Conservation (phyloP, 2,329 filamentous ascomycete species). For the Xylariaceae sp. region DNA sequence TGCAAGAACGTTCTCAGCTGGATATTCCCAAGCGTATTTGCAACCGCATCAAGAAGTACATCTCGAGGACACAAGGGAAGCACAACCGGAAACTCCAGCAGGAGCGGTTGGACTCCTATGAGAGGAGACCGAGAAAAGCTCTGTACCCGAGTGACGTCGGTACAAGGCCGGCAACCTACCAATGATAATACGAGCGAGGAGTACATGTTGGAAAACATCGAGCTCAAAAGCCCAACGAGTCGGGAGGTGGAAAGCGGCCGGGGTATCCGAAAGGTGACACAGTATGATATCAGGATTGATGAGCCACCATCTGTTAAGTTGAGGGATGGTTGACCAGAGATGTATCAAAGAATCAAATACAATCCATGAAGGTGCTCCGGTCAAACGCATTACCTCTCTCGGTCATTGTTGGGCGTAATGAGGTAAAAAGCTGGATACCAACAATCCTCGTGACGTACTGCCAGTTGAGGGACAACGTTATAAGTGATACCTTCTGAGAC, state of each 20-base stretch:
- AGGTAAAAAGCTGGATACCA: too few relatives aligned
- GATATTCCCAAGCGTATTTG: slow-evolving; percentile 18
- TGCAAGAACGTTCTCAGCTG: slow-evolving; percentile 25
- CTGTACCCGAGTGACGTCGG: slow-evolving; percentile 21
- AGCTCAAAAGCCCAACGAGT: slow-evolving; percentile 1
- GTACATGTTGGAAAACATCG: slow-evolving; percentile 26
- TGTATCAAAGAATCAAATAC: too few relatives aligned
- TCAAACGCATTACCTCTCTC: too few relatives aligned
- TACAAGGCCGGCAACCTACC: slow-evolving; percentile 16
- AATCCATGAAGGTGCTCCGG: too few relatives aligned
- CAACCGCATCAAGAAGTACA: too few relatives aligned
- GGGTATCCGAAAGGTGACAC: slow-evolving; percentile 32
- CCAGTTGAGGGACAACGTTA: too few relatives aligned
- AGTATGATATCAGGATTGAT: slow-evolving; percentile 31
- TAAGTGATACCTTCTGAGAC: too few relatives aligned
- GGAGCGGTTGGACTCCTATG: slow-evolving; percentile 27
- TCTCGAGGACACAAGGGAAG: too few relatives aligned
- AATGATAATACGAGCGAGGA: slow-evolving; percentile 30
- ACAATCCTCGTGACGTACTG: too few relatives aligned
- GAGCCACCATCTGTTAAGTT: not conserved
- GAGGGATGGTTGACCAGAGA: too few relatives aligned
- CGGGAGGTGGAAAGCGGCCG: slow-evolving; percentile 13
- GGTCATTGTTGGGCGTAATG: too few relatives aligned
- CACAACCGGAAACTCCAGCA: slow-evolving; percentile 12
- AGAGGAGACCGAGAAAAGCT: slow-evolving; percentile 26